Percentiles rank a stretch among this genome's conserved stretches.
Evolutionary conservation across 257 asterid species (phyloP).

Genomic region (Jacaranda copaia): DNA sequence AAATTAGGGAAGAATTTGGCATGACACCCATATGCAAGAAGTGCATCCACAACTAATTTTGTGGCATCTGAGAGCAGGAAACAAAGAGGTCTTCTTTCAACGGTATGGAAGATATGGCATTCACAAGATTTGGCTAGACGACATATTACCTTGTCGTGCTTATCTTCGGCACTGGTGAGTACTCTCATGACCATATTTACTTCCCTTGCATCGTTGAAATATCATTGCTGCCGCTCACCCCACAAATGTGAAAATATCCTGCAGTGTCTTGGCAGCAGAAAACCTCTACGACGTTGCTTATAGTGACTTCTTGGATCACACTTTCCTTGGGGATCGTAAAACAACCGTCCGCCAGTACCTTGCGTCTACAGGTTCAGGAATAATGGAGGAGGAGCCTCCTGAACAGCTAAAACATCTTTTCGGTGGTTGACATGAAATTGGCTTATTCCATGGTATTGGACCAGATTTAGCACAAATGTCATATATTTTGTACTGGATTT

Average conservation of each 20-base stretch:
- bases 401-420: constrained; percentile 52
- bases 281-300: constrained; percentile 55
- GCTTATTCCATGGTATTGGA: no score
- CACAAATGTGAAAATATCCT: constrained; percentile 17
- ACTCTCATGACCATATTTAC: not conserved
- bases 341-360: constrained; percentile 68
- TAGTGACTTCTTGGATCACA: constrained; percentile 64
- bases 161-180: constrained; percentile 78
- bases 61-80: constrained; percentile 45
- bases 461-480: no score
- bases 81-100: constrained; percentile 52
- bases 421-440: constrained; percentile 49
- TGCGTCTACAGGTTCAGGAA: constrained; percentile 56
- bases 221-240: not conserved
- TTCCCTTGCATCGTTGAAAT: not conserved
- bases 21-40: not conserved
- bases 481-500: no score
- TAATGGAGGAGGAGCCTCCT: constrained; percentile 75
- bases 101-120: constrained; percentile 53
- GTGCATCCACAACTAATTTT: not conserved
- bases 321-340: constrained; percentile 70
- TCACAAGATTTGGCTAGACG: constrained; percentile 66
- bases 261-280: constrained; percentile 73
- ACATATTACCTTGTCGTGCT: constrained; percentile 69
- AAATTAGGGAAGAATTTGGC: not conserved